Base-by-base conservation (phyloP, 495 filamentous ascomycete genomes). In the Alectoria sarmentosa region DNA sequence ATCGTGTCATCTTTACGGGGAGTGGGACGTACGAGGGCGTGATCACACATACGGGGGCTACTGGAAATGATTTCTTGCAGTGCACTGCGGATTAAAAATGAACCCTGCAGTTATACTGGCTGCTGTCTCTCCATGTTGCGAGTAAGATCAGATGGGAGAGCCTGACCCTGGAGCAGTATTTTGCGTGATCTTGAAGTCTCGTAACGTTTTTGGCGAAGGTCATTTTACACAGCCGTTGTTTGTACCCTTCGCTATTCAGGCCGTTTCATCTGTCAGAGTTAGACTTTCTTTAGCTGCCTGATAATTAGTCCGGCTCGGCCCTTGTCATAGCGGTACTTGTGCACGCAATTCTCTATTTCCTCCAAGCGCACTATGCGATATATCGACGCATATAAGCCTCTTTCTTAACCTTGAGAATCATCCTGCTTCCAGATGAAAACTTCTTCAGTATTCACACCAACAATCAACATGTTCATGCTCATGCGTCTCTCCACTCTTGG, bases 31-130 rank as follows among this genome's bases (percentile, higher is more conserved):
- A 81, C 44, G 84, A 86, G 42, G 79, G 76, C 26, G 70, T 86
- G 34, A 88, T 90, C 65, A 90, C 87, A 17, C 88, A 90, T 72
- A 85, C 83, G 7, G 88, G 88, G 1, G 85, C 86, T 28, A 84
- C 80, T 69, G 85, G 83, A 6, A 80, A 88, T 72, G 75, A 82
- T 71, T 89, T 90, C 74, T 83, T 88, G 61, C 77, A 72, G 52
- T 89, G 86, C 75, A 72, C 42, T 56, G 71, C 68, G 39, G 46
- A 63, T 59, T 62, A n/a, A 19, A 34, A 5, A n/a, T 36, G 2
- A 17, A 4, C 10, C 13, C 32, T 19, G 38, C 28, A 21, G 23
- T 21, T 23, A 6, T 6, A 32, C 10, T 34, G 2, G 30, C 2
- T 21, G 23, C 13, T 2, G 34, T 34, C 17, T 21, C 2, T 7